Conservation (phyloP, 148 eudicot species). For the Amaranthus palmeri region DNA sequence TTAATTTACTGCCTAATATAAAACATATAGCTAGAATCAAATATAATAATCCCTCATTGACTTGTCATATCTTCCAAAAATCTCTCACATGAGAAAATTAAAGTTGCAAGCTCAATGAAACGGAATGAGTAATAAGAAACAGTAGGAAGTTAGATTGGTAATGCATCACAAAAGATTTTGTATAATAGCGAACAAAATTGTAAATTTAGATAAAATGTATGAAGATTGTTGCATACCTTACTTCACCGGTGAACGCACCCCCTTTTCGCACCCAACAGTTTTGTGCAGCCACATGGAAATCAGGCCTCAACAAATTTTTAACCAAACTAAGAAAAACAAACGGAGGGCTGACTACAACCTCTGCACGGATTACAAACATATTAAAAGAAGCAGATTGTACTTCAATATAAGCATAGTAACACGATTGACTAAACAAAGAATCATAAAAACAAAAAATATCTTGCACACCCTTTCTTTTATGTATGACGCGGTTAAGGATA, state of each 20-base stretch:
- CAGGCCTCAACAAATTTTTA: conserved; percentile 41
- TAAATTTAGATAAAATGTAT: not conserved
- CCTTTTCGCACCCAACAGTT: conserved; percentile 58
- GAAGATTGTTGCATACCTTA: conserved; percentile 35
- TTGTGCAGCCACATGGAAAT: conserved; percentile 61
- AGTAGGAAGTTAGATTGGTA: too few species aligned
- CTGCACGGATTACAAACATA: conserved; percentile 28
- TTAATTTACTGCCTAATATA: not conserved
- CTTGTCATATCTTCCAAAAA: too few species aligned
- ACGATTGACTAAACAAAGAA: not conserved
- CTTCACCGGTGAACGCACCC: conserved; percentile 60
- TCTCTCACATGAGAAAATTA: too few species aligned
- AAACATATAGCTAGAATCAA: not conserved
- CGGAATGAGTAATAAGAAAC: too few species aligned
- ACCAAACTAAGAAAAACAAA: conserved; percentile 43
- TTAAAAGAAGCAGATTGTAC: conserved; percentile 1
- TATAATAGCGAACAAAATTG: not conserved
- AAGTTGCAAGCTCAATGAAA: too few species aligned
- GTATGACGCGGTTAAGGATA: not conserved
- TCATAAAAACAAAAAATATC: not conserved
- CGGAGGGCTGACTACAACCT: conserved; percentile 58
- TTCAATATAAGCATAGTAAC: not conserved
- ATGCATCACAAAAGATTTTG: not conserved
- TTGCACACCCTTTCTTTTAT: not conserved
- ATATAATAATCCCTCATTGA: too few species aligned